These are phyloP conservation scores for Fusarium sublunatum DNA, from an alignment of 2,329 filamentous ascomycete species.

Conservation along the genomic window DNA sequence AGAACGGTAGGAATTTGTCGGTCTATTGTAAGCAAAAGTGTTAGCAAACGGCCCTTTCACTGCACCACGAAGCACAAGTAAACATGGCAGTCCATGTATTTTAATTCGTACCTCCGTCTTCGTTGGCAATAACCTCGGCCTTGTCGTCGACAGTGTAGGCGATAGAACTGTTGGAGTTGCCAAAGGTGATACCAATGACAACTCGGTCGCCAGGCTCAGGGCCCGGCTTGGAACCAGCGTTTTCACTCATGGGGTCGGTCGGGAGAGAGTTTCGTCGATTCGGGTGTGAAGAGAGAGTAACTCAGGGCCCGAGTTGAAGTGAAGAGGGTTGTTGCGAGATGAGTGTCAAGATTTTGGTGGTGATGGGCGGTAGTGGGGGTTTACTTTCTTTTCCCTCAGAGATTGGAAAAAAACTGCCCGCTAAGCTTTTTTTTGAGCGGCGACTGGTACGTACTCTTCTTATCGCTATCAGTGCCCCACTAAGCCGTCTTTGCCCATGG, in stretches of 20 bases:
- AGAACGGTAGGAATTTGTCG: constrained; percentile 95
- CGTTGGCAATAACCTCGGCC: constrained; percentile 97
- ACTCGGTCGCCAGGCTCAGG: constrained; percentile 68
- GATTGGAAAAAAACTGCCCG: constrained; percentile 44
- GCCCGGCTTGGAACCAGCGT: constrained; percentile 56
- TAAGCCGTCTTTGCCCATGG: constrained; percentile 13
- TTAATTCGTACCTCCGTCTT: constrained; percentile 82
- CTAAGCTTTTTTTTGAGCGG: constrained; percentile 39
- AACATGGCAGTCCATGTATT: no score
- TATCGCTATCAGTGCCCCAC: constrained; percentile 38
- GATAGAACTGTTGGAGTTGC: constrained; percentile 98
- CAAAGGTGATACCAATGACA: constrained; percentile 96
- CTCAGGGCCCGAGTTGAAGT: constrained; percentile 18
- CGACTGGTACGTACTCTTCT: constrained; percentile 33
- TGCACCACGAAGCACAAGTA: not conserved
- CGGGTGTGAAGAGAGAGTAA: constrained; percentile 13
- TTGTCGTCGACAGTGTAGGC: constrained; percentile 93
- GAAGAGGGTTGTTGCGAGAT: constrained; percentile 24
- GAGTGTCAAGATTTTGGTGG: constrained; percentile 39
- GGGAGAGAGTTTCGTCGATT: constrained; percentile 7
- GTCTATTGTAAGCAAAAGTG: constrained; percentile 64
- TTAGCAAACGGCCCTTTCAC: constrained; percentile 15
- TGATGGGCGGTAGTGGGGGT: constrained; percentile 43
- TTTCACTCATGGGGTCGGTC: constrained; percentile 59
- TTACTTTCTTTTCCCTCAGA: constrained; percentile 42